Evolutionary conservation across 2,329 filamentous ascomycete genomes (phyloP), one percentile per base, ranked within the genome.

Genomic region (Aspergillus aculeatinus): DNA sequence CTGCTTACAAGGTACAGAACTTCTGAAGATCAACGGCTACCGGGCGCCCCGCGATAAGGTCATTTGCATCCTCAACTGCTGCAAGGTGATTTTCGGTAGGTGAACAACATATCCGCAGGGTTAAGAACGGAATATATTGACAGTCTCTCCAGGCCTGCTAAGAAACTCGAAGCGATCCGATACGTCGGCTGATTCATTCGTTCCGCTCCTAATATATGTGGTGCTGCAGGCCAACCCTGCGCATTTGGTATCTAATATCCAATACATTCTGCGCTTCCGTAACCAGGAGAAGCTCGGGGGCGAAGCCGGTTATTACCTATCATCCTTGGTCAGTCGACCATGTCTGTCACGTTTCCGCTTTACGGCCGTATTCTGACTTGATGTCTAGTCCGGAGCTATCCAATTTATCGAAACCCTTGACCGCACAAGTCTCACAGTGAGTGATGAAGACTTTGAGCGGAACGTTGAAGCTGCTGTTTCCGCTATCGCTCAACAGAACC

Each of bases 301-400:
- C n/a, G 95, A 99, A 80, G 94, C 95, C 14, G 95, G 95, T 12
- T 99, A 99, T 77, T 99, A 99, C 76, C 85, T 99, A 58, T 98
- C 94, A 33, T 98, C 95, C 7, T 79, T 99, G 67, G 90, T 92
- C 79, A 70, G 83, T 71, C 51, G 48, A 48, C 4, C 12, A 31
- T 27, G 11, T 7, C 11, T 27, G 21, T 35, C 33, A 54, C 12
- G 19, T 19, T 48, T 5, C 31, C 27, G 2, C 29, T 16, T 10
- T 19, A 21, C 1, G 48, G 39, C n/a, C 2, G 19, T 19, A 12
- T 31, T 44, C 39, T 55, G 48, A 51, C 35, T 51, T 42, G 14
- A 49, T 48, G 60, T 67, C 50, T 57, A 78, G 76, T 75, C 66
- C 61, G 95, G 95, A 56, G 95, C 92, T 44, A 89, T 99, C 53